Evolutionary conservation across 495 filamentous ascomycete genomes (phyloP).

Genomic region (Barbatosphaeria neglecta): DNA sequence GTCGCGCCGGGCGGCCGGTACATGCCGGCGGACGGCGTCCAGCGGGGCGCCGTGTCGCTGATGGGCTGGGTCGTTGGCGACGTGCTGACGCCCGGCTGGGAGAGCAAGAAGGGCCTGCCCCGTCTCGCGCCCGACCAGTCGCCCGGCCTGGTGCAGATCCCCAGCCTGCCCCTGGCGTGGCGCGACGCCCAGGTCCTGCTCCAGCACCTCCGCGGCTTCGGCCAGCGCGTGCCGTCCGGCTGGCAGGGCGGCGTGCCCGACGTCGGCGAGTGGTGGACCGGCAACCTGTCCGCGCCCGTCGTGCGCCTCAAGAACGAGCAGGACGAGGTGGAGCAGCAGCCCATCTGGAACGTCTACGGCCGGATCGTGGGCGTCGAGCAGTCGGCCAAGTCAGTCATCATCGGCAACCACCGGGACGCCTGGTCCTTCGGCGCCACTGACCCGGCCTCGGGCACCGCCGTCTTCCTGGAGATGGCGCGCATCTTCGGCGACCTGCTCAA

Average conservation of each 20-base stretch:
- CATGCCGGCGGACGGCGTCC: constrained; percentile 70
- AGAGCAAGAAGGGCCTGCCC: constrained; percentile 57
- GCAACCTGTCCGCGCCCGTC: constrained; percentile 58
- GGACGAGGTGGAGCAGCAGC: constrained; percentile 68
- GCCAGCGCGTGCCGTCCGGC: constrained; percentile 52
- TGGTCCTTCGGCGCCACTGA: constrained; percentile 84
- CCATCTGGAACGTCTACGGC: constrained; percentile 85
- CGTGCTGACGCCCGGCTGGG: constrained; percentile 77
- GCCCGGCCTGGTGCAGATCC: constrained; percentile 65
- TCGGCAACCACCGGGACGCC: constrained; percentile 89
- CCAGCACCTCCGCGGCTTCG: constrained; percentile 63
- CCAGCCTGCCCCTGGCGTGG: constrained; percentile 80
- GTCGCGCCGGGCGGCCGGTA: constrained; percentile 62
- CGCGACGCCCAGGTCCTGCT: constrained; percentile 75
- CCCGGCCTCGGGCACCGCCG: constrained; percentile 79
- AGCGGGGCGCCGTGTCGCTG: constrained; percentile 71
- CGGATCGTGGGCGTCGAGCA: constrained; percentile 73
- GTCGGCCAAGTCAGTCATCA: constrained; percentile 70
- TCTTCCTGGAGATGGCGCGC: constrained; percentile 76
- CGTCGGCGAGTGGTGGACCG: constrained; percentile 71
- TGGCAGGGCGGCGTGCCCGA: constrained; percentile 70
- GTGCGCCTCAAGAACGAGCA: constrained; percentile 83
- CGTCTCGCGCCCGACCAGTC: constrained; percentile 59
- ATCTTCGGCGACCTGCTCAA: constrained; percentile 66
- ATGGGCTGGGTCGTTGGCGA: constrained; percentile 79